phyloP scores from a whole-genome alignment of 257 asterid species.

The Scutellaria baicalensis region DNA sequence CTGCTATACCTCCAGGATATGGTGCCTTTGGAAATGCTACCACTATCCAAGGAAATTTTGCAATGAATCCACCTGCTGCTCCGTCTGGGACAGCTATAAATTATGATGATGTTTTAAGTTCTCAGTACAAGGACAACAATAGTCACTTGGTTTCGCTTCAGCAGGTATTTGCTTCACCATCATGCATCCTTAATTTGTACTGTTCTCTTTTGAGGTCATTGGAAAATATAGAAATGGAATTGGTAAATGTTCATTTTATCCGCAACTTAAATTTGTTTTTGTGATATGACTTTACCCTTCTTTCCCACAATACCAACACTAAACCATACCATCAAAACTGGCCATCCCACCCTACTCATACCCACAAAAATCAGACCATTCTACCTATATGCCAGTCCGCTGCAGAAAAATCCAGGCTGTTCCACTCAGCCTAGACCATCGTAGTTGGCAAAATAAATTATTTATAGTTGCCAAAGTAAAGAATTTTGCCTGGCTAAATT shows the following conservation, averaged over 20 bases:
- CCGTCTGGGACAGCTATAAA: conserved; percentile 61
- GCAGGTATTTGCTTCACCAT: conserved; percentile 42
- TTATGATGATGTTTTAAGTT: conserved; percentile 68
- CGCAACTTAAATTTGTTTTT: background rate
- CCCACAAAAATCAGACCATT: background rate
- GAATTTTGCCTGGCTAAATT: background rate
- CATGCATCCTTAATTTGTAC: background rate
- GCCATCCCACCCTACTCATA: too few species aligned
- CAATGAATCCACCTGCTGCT: conserved; percentile 60
- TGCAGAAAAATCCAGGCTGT: background rate
- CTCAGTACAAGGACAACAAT: conserved; percentile 82
- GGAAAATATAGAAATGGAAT: background rate
- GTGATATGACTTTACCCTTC: too few species aligned
- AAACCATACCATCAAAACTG: too few species aligned
- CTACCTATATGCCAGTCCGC: background rate
- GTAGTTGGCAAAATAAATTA: background rate
- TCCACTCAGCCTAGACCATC: background rate
- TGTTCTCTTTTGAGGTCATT: background rate
- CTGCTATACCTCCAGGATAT: conserved; percentile 46
- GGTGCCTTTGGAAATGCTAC: conserved; percentile 41
- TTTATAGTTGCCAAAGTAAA: too few species aligned
- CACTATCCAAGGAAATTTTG: conserved; percentile 37
- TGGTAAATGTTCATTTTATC: background rate
- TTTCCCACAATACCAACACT: too few species aligned
- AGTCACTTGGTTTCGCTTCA: conserved; percentile 72